Evolutionary conservation across 176 grass and related monocot species (phyloP), one percentile per base, ranked within the genome.

Genomic region (Luzula sylvatica): DNA sequence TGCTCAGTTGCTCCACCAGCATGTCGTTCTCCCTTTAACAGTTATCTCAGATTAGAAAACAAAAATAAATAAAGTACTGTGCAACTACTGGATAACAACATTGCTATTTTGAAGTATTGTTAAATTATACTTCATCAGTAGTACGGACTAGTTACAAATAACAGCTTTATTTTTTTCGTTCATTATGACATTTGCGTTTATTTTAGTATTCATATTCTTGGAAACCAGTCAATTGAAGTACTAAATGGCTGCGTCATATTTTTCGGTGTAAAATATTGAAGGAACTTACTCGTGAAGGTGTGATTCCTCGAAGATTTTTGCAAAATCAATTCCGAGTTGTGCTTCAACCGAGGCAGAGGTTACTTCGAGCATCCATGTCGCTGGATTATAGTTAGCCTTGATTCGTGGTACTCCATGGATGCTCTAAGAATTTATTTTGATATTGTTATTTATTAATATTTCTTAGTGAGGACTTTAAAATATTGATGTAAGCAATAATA

Each of bases 321-420:
- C 68, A 71, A 94, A 94, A 55, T 87, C 68, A 65, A 83, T 76
- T 7, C 67, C 61, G 55, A 94, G 51, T 47, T 58, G 62, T 15
- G 70, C 59, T 78, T 94, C 87, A 53, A 72, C 56, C 23, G 74
- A 55, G 5, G 66, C 29, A 4, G 87, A 77, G 58, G 53, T 94
- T 20, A 77, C 75, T 61, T 94, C 87, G 48, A 94, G 43, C 75
- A 94, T 83, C 87, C 87, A 94, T 67, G 87, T 94, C 35, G 87
- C 75, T 60, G 87, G 82, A 67, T 94, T 94, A 56, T 60, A 74
- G 18, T 73, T 73, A 15, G 82, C 75, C 72, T 63, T 58, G 50
- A 94, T 87, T 53, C 63, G 79, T 74, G 71, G 71, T 18, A 94
- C 69, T 66, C 75, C 82, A 62, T 58, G 53, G 73, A 87, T 79